A percentile compares a stretch with the other conserved stretches of the same genome.
These are phyloP conservation scores for Myriosclerotinia duriaeana DNA, from an alignment of 2,329 filamentous ascomycete species.

Conservation along the genomic window DNA sequence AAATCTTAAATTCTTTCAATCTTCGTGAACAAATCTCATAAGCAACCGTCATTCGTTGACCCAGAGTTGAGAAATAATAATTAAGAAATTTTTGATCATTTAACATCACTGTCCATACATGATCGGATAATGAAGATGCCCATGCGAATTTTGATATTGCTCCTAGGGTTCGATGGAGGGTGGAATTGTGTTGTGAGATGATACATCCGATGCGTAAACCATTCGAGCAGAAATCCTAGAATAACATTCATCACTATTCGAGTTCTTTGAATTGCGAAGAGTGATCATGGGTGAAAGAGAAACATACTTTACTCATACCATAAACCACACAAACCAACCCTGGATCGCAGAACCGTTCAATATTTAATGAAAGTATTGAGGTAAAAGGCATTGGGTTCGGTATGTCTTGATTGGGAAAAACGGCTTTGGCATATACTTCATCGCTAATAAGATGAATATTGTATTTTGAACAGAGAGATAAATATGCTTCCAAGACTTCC, in stretches of 20 bases:
- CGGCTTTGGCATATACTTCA: conserved; percentile 51
- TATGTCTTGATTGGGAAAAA: conserved; percentile 42
- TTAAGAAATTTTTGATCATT: conserved; percentile 24
- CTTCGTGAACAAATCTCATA: conserved; percentile 23
- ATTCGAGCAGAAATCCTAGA: conserved; percentile 47
- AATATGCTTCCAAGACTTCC: conserved; percentile 35
- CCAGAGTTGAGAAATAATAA: conserved; percentile 22
- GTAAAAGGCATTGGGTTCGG: conserved; percentile 46
- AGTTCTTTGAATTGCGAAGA: neutral
- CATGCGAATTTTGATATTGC: conserved; percentile 27
- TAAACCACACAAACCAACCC: conserved; percentile 46
- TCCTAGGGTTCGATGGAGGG: conserved; percentile 17
- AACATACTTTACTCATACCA: conserved; percentile 29
- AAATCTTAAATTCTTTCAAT: conserved; percentile 19
- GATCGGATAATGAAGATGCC: conserved; percentile 26
- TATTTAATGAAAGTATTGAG: conserved; percentile 50
- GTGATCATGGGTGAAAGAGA: fast-evolving
- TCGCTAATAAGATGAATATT: conserved; percentile 49
- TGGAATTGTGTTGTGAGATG: conserved; percentile 26
- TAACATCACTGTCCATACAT: conserved; percentile 25
- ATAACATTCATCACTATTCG: neutral
- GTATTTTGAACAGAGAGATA: conserved; percentile 46
- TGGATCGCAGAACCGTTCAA: conserved; percentile 47
- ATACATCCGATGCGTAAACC: conserved; percentile 45
- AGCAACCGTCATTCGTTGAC: conserved; percentile 12